These are phyloP conservation scores for Ustilago lituana DNA, from an alignment of 1,284 basidiomycete genomes.

Conservation along the genomic window DNA sequence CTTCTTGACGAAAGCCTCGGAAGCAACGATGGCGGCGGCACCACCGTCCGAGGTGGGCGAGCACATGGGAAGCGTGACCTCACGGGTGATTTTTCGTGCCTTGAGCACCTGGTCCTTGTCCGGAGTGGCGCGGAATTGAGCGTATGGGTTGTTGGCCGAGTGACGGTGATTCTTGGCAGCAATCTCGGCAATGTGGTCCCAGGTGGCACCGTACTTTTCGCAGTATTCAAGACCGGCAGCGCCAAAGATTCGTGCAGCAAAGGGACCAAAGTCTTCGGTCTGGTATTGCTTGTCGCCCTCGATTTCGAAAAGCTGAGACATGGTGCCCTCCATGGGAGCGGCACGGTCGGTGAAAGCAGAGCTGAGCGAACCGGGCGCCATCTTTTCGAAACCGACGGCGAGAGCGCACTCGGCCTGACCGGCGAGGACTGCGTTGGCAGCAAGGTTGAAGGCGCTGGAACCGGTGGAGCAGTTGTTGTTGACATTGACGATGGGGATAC, in stretches of 20 bases:
- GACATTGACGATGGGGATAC: constrained; percentile 85
- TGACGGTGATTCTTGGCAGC: constrained; percentile 83
- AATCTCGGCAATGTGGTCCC: constrained; percentile 79
- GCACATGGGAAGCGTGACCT: constrained; percentile 86
- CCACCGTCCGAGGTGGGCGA: constrained; percentile 76
- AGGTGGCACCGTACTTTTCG: constrained; percentile 76
- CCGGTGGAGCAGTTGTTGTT: constrained; percentile 73
- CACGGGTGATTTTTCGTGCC: constrained; percentile 72
- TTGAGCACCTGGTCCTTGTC: constrained; percentile 47
- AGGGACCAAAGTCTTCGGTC: constrained; percentile 74
- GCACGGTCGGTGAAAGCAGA: constrained; percentile 78
- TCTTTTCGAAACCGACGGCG: constrained; percentile 84
- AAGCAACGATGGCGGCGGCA: constrained; percentile 73
- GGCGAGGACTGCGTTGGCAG: constrained; percentile 69
- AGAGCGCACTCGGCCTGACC: constrained; percentile 80
- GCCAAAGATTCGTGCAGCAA: constrained; percentile 78
- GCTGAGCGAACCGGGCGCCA: constrained; percentile 74
- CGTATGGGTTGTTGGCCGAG: constrained; percentile 83
- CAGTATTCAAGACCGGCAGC: constrained; percentile 83
- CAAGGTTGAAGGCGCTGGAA: constrained; percentile 60
- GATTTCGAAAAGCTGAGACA: constrained; percentile 71
- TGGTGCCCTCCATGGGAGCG: constrained; percentile 71
- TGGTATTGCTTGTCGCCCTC: constrained; percentile 73
- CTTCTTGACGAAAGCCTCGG: constrained; percentile 80
- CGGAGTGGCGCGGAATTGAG: constrained; percentile 74